Evolutionary conservation across 805 yeast species (phyloP), one percentile per base, ranked within the genome.

Genomic region (Candida orba): DNA sequence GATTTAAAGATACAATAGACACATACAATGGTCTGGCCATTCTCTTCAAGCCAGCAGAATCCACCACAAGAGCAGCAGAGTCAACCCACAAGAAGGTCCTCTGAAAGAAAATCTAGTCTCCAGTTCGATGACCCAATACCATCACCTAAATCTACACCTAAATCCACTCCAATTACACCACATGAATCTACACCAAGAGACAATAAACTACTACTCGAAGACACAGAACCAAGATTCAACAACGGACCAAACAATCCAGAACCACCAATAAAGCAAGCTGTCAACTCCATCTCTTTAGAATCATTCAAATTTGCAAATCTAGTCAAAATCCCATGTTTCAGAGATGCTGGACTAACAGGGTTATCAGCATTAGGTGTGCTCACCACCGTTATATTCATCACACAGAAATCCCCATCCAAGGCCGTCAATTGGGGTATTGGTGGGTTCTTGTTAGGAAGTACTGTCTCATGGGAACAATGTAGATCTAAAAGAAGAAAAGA

Each of bases 401-500:
- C 80, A 41, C 87, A 80, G 54, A 81, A 81, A 54, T 76, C 77
- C 40, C 72, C 81, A 0, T 59, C 67, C 9, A 73, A 73, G 48
- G 80, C 95, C 1, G 69, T 77, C 14, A 86, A 90, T 57, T 90
- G 96, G 96, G 81, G 82, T 9, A 70, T 85, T 40, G 84, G 84
- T 33, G 95, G 93, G 4, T 76, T 88, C 50, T 63, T 85, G 44
- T 59, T 88, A 18, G 96, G 96, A 1, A 79, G 86, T 37, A 72
- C 85, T 0, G 79, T 85, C 24, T 86, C 95, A 1, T 90, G 96
- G 96, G 96, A 90, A 59, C 95, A 88, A 63, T 90, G 98, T 62
- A 72, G 95, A 46, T 70, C 78, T 39, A 72, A 78, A 38, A 72
- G 95, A 60, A 71, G 81, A 55, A 75, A 77, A 49, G 78, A 84